Evolutionary conservation across 768 basidiomycete genomes (phyloP), one percentile per base, ranked within the genome.

Genomic region (Dacryopinax spathularia): DNA sequence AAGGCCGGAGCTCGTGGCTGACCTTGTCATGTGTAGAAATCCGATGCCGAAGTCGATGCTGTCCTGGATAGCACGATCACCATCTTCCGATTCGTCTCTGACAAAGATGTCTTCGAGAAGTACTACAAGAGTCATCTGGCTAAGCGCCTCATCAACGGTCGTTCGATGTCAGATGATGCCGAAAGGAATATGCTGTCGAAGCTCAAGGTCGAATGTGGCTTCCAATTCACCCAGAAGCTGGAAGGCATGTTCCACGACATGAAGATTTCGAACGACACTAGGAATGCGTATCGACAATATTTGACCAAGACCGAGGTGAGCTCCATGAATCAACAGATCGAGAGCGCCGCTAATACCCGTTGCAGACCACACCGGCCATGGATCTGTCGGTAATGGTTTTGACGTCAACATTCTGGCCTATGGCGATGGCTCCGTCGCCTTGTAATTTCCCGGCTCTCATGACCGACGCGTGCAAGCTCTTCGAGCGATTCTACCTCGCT

Each of bases 211-310:
- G 95, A 98, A 75, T 94, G 89, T 70, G 95, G 95, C 6, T 87
- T 86, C 69, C 91, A 95, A 71, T 99, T 98, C 74, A 98, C 96
- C 1, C 91, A 95, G 75, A 94, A 94, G 73, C 78, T 98, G 70
- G 94, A 99, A 74, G 94, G 94, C 64, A 99, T 99, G 95, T 96
- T 99, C 82, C 82, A 91, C 67, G 95, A 98, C 71, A 93, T 99
- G 85, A 89, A 85, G 69, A 73, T 94, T 31, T 95, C 91, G 4
- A 74, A 77, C 20, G 96, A 99, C 63, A 85, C 84, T 16, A 88
- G 88, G 80, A 77, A 81, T 34, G 83, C 81, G 3, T 99, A 92
- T 72, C 81, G 82, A 82, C 72, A 73, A 15, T 72, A 76, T 71
- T 73, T 92, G 29, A 77, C 78, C 48, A 82, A 79, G 67, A 82